These are phyloP conservation scores for Aspergillus conjunctus DNA, from an alignment of 495 filamentous ascomycete species.

Conservation along the genomic window DNA sequence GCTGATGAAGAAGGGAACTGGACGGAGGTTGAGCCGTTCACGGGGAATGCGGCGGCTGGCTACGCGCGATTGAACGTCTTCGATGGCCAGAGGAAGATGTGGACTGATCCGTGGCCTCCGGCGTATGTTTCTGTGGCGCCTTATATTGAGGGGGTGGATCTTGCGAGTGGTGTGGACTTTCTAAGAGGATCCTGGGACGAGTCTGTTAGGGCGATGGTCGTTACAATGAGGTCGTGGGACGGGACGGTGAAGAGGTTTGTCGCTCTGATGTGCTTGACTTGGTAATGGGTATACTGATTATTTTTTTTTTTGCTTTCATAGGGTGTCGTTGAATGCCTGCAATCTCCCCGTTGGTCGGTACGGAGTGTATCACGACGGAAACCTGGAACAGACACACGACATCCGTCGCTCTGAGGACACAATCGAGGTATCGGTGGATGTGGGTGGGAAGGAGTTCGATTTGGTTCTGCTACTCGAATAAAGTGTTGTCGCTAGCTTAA, in stretches of 20 bases:
- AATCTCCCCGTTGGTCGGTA: constrained; percentile 1
- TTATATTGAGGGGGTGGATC: constrained; percentile 31
- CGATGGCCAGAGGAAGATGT: constrained; percentile 41
- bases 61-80: constrained; percentile 39
- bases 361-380: constrained; percentile 6
- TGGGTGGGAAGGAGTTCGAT: no score
- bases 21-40: constrained; percentile 34
- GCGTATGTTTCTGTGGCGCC: constrained; percentile 24
- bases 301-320: not conserved
- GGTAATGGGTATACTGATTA: no score
- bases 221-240: constrained; percentile 39
- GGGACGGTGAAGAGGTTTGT: constrained; percentile 10
- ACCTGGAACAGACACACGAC: no score
- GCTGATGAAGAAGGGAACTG: constrained; percentile 30
- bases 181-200: constrained; percentile 39
- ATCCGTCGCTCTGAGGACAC: no score
- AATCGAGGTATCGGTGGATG: no score
- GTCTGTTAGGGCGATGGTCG: constrained; percentile 26
- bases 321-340: not conserved
- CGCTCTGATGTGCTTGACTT: not conserved
- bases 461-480: no score
- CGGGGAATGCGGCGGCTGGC: constrained; percentile 34
- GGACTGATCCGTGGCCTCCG: constrained; percentile 35
- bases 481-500: no score
- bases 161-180: constrained; percentile 36